Evolutionary conservation across 768 basidiomycete species (phyloP).

Genomic region (Pleurotus pulmonarius): DNA sequence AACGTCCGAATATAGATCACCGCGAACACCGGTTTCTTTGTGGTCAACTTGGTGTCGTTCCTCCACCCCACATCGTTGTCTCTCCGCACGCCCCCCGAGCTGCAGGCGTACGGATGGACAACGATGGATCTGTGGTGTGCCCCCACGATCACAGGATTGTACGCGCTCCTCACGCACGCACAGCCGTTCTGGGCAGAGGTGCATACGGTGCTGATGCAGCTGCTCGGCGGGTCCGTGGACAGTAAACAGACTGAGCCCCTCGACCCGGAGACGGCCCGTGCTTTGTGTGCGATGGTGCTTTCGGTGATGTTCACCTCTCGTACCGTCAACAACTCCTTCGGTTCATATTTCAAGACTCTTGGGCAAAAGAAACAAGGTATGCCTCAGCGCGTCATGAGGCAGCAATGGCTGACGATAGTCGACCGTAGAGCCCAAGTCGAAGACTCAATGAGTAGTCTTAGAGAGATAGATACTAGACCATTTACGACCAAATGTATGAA

Average conservation of each 20-base stretch:
- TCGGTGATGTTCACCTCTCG: constrained; percentile 58
- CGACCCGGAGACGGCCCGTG: constrained; percentile 63
- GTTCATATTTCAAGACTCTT: neutral
- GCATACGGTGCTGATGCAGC: constrained; percentile 43
- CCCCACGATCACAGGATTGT: constrained; percentile 70
- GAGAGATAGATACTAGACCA: neutral
- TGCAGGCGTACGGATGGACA: constrained; percentile 83
- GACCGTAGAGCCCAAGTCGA: constrained; percentile 1
- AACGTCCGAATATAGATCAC: constrained; percentile 40
- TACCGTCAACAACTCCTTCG: constrained; percentile 59
- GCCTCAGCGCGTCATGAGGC: neutral
- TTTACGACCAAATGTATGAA: no score
- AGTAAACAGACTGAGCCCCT: constrained; percentile 41
- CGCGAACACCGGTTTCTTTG: constrained; percentile 81
- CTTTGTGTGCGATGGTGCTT: constrained; percentile 67
- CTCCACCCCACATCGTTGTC: constrained; percentile 67
- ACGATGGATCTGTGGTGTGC: constrained; percentile 85
- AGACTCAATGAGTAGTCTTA: constrained; percentile 2
- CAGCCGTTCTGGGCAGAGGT: constrained; percentile 79
- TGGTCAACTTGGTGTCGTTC: constrained; percentile 71
- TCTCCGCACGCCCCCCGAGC: constrained; percentile 74
- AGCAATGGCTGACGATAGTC: neutral
- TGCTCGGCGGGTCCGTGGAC: constrained; percentile 32
- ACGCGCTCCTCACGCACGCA: constrained; percentile 80
- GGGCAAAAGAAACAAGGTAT: neutral